Evolutionary conservation across 495 filamentous ascomycete species (phyloP).

Genomic region (Hypoxylon crocopeplum): DNA sequence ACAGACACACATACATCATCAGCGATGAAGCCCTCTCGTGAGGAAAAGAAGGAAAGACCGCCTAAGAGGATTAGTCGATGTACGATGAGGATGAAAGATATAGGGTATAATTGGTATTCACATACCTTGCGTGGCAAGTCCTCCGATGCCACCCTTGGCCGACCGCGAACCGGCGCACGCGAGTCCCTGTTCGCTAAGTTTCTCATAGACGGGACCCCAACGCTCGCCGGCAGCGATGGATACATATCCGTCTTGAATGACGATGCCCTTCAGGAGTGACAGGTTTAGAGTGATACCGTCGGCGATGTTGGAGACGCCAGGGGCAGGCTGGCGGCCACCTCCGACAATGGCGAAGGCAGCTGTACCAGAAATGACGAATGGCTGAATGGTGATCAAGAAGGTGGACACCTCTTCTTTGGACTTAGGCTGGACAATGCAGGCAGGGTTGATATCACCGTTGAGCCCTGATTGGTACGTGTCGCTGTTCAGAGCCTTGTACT

Average conservation of each 20-base stretch:
- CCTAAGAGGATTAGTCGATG: neutral
- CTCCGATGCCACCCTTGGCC: constrained; percentile 3
- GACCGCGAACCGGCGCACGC: constrained; percentile 15
- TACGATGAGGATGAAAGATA: constrained; percentile 28
- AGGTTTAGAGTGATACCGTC: constrained; percentile 29
- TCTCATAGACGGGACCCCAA: constrained; percentile 19
- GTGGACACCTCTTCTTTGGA: constrained; percentile 31
- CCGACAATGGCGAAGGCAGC: constrained; percentile 42
- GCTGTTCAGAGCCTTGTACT: neutral
- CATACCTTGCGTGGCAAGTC: neutral
- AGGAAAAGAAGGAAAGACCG: constrained; percentile 16
- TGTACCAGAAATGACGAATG: neutral
- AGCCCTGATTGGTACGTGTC: neutral
- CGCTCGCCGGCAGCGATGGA: constrained; percentile 21
- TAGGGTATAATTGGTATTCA: neutral
- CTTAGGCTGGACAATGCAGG: constrained; percentile 49
- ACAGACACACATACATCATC: neutral
- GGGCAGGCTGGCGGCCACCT: constrained; percentile 40
- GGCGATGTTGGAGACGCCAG: constrained; percentile 39
- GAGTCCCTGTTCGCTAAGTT: constrained; percentile 39
- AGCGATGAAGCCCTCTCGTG: constrained; percentile 8
- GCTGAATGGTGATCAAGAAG: constrained; percentile 2
- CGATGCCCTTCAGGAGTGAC: neutral
- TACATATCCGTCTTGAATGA: neutral
- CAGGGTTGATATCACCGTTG: constrained; percentile 31